A percentile compares a stretch with the other conserved stretches of the same genome.
Evolutionary conservation across 2,329 filamentous ascomycete genomes (phyloP).

Genomic region (Chalaropsis thielavioides): DNA sequence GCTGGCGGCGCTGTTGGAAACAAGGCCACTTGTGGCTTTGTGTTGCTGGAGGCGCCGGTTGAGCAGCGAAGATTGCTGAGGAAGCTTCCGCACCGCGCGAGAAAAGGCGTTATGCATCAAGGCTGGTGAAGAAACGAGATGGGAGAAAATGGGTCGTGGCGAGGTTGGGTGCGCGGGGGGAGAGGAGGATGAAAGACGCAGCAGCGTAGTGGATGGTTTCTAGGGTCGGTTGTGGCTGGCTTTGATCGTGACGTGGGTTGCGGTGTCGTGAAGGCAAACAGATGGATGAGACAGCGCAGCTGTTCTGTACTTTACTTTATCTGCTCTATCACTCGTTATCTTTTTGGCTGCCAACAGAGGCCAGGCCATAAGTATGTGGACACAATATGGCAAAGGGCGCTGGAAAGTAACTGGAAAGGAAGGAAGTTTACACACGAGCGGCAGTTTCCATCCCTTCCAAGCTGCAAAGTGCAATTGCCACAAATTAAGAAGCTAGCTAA

Average conservation of each 20-base stretch:
- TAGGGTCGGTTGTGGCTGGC: background rate
- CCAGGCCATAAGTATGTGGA: background rate
- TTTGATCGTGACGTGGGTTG: background rate
- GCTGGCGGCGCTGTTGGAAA: conserved; percentile 3
- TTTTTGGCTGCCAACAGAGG: background rate
- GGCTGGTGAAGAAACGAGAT: background rate
- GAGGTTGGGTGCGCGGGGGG: background rate
- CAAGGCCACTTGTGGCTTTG: background rate
- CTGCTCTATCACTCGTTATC: background rate
- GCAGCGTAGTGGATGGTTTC: background rate
- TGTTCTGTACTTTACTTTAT: too few species aligned
- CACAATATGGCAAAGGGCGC: background rate
- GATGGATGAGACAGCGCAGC: background rate
- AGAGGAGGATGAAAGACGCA: background rate
- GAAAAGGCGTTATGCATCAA: conserved; percentile 15
- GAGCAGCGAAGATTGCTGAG: conserved; percentile 9
- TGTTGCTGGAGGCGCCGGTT: background rate
- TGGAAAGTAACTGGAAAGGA: too few species aligned
- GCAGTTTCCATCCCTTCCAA: background rate
- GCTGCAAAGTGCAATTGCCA: background rate
- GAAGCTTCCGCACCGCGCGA: conserved; percentile 14
- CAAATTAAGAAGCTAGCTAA: background rate
- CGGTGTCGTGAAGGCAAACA: background rate
- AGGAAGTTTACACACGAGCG: background rate
- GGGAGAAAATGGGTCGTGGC: background rate